Conservation (phyloP, 2,329 filamentous ascomycete species). For the Gnomoniopsis smithogilvyi region DNA sequence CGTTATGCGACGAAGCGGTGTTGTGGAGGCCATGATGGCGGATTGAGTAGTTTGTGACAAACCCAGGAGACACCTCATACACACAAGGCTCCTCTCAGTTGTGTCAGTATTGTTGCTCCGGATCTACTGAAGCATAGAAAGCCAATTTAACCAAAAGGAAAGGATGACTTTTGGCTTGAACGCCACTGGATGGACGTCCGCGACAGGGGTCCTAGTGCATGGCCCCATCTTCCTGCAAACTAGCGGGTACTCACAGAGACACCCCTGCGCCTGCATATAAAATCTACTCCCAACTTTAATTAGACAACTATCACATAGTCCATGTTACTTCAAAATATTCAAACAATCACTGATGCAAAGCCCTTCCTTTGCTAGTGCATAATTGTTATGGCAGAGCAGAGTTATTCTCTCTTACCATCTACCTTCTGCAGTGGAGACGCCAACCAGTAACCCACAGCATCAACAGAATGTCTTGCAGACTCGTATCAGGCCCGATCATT, state of each 20-base stretch:
- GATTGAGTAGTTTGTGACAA: neutral
- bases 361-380: no score
- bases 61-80: neutral
- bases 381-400: no score
- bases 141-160: neutral
- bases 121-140: neutral
- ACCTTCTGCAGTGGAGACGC: no score
- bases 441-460: no score
- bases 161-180: constrained; percentile 2
- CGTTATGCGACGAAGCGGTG: constrained; percentile 41
- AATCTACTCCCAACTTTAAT: neutral
- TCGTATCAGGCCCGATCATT: no score
- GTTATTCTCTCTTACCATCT: no score
- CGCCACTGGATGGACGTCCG: constrained; percentile 15
- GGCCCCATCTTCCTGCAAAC: neutral
- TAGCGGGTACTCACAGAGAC: neutral
- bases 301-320: no score
- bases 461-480: no score
- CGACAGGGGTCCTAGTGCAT: neutral
- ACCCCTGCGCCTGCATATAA: neutral
- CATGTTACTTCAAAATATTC: no score
- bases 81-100: neutral
- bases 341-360: no score
- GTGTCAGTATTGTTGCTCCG: neutral
- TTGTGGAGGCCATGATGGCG: constrained; percentile 19